These are phyloP conservation scores for Recurvomyces mirabilis DNA, from an alignment of 495 filamentous ascomycete genomes.

Conservation along the genomic window DNA sequence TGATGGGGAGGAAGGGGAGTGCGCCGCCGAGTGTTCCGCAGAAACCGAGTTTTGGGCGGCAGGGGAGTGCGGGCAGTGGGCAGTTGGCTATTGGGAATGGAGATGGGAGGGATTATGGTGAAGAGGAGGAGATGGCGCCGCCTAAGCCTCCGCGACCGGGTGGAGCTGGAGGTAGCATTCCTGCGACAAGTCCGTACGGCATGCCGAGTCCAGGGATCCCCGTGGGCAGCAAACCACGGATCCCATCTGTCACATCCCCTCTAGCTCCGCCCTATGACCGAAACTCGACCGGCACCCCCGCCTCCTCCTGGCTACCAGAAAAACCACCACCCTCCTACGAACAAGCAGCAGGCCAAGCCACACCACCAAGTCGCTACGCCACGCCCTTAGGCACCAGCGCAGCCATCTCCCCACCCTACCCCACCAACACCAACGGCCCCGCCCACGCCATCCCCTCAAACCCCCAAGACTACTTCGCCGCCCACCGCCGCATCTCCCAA, in stretches of 20 bases:
- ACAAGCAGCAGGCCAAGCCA: not conserved
- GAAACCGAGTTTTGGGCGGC: not conserved
- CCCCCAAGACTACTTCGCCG: slow-evolving; percentile 5
- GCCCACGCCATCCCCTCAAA: not conserved
- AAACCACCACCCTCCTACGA: slow-evolving; percentile 5
- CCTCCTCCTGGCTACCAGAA: not conserved
- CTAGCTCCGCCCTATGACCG: slow-evolving; percentile 7
- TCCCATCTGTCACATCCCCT: slow-evolving; percentile 7
- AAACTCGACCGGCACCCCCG: not conserved
- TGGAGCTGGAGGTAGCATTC: not conserved
- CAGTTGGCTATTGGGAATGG: not conserved
- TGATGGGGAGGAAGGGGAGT: not conserved
- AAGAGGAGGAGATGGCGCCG: slow-evolving; percentile 14
- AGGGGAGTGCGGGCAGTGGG: no score
- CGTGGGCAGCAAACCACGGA: slow-evolving; percentile 14
- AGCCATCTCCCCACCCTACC: no score
- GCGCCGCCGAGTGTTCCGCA: not conserved
- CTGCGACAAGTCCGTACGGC: not conserved
- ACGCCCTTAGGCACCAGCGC: no score
- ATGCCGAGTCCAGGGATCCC: slow-evolving; percentile 9
- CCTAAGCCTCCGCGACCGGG: slow-evolving; percentile 18
- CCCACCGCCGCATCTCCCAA: slow-evolving; percentile 2
- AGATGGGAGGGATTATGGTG: not conserved
- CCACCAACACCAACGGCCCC: not conserved
- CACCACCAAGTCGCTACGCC: slow-evolving; percentile 12